Base-by-base conservation (phyloP, 345 rosid genomes). In the Eucalyptus marginata region DNA sequence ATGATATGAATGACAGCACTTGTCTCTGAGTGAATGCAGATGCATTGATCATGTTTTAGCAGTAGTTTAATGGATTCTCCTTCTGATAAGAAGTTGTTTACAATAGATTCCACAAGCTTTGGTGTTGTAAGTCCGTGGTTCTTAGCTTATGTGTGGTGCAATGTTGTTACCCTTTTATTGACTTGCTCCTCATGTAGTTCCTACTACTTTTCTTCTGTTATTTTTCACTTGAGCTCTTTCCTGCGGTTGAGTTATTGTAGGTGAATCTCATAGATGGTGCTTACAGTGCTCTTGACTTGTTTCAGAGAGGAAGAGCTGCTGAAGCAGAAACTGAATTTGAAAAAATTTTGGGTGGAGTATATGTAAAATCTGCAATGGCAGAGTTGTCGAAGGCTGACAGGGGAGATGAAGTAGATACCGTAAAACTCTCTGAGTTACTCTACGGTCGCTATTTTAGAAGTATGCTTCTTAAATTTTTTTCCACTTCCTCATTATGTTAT, bases 271-370 rank as follows among this genome's bases (percentile, higher is more conserved):
- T 64, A 76, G 83, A 76, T 25, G 8, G 83, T 76, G 83, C 83
- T 76, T 76, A 76, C 83, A 10, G 83, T 17, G 47, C 24, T 76
- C 15, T 44, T 76, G 47, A 76, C 47, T 89, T 91, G 87, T 86
- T 89, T 90, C 94, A 96, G 99, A 96, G 93, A 90, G 99, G 98
- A 90, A 95, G 96, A 92, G 94, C 91, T 80, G 93, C 95, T 87
- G 99, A 97, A 93, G 99, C 99, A 88, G 99, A 96, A 94, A 93
- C 91, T 80, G 95, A 92, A 90, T 94, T 94, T 89, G 99, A 97
- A 92, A 97, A 93, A 92, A 94, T 97, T 87, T 89, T 95, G 87
- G 98, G 99, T 90, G 96, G 94, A 91, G 59, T 91, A 80, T 94
- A 93, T 90, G 97, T 95, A 90, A 96, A 96, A 92, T 91, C 93